A percentile compares a stretch with the other conserved stretches of the same genome.
phyloP scores from a whole-genome alignment of 345 rosid genomes.

The Ceriops tagal region DNA sequence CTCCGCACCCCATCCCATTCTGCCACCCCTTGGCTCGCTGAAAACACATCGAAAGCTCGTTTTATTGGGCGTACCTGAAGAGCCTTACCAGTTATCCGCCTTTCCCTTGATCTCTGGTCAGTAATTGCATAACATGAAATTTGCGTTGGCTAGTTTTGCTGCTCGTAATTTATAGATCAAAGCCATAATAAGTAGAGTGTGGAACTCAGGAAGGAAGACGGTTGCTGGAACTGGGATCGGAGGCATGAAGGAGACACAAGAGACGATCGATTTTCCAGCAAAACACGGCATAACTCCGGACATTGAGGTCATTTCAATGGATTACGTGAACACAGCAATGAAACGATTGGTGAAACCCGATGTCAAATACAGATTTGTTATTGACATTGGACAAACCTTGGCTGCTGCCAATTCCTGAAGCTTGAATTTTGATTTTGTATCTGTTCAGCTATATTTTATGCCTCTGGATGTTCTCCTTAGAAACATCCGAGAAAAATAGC shows the following conservation, averaged over 20 bases:
- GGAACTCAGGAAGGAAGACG: slow-evolving; percentile 36
- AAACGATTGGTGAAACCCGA: slow-evolving; percentile 27
- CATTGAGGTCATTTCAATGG: slow-evolving; percentile 53
- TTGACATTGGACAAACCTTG: slow-evolving; percentile 33
- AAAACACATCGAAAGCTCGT: slow-evolving; percentile 49
- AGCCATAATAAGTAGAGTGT: too few species aligned
- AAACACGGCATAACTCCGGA: slow-evolving; percentile 47
- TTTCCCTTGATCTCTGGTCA: slow-evolving; percentile 37
- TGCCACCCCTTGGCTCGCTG: slow-evolving; percentile 45
- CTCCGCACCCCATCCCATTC: slow-evolving; percentile 44
- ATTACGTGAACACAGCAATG: background rate
- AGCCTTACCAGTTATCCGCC: slow-evolving; percentile 43
- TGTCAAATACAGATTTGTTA: slow-evolving; percentile 57
- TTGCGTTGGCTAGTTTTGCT: too few species aligned
- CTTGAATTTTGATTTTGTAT: background rate
- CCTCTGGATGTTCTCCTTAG: too few species aligned
- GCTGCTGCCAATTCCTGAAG: background rate
- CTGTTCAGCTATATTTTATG: too few species aligned
- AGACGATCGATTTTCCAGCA: slow-evolving; percentile 54
- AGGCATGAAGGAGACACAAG: slow-evolving; percentile 58
- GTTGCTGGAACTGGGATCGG: slow-evolving; percentile 45
- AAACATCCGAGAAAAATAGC: too few species aligned
- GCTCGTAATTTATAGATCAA: too few species aligned
- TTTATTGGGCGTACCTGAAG: slow-evolving; percentile 44
- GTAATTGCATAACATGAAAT: background rate